Conservation (phyloP, 331 rosid genomes). For the Prunus yedoensis region DNA sequence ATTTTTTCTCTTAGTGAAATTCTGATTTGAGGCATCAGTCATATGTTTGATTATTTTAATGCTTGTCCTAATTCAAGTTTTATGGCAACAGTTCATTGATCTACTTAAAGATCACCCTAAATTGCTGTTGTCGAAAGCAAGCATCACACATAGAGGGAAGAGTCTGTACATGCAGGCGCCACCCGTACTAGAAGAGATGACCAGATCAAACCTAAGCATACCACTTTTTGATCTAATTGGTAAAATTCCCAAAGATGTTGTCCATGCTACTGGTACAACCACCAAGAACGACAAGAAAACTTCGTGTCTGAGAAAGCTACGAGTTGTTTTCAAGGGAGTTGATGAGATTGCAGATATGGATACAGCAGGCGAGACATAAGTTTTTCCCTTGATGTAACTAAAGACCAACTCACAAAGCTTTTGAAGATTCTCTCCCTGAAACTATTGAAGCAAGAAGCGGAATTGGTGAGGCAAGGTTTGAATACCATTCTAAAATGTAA, state of each 20-base stretch:
- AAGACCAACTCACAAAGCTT: slow-evolving; percentile 13
- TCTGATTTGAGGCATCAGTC: slow-evolving; percentile 4
- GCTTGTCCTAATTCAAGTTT: background rate
- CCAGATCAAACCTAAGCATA: slow-evolving; percentile 66
- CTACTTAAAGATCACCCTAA: slow-evolving; percentile 79
- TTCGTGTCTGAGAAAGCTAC: slow-evolving; percentile 68
- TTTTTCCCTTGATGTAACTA: slow-evolving; percentile 16
- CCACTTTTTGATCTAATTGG: slow-evolving; percentile 74
- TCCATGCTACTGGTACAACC: slow-evolving; percentile 73
- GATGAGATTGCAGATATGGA: slow-evolving; percentile 94
- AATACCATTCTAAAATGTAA: slow-evolving; percentile 35
- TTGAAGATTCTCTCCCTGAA: slow-evolving; percentile 1
- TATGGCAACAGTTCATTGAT: slow-evolving; percentile 64
- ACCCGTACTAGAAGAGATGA: slow-evolving; percentile 93
- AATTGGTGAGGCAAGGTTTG: slow-evolving; percentile 38
- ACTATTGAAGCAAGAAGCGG: slow-evolving; percentile 14
- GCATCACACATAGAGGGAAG: slow-evolving; percentile 72
- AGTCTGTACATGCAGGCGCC: slow-evolving; percentile 97
- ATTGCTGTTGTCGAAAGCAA: slow-evolving; percentile 68
- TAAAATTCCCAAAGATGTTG: slow-evolving; percentile 56
- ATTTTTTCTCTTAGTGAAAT: background rate
- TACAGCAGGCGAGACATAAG: slow-evolving; percentile 80
- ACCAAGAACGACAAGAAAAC: slow-evolving; percentile 52
- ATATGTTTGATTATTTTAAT: background rate
- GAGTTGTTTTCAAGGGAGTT: slow-evolving; percentile 67